phyloP scores from a whole-genome alignment of 306 rosid genomes.

The Alnus glutinosa region DNA sequence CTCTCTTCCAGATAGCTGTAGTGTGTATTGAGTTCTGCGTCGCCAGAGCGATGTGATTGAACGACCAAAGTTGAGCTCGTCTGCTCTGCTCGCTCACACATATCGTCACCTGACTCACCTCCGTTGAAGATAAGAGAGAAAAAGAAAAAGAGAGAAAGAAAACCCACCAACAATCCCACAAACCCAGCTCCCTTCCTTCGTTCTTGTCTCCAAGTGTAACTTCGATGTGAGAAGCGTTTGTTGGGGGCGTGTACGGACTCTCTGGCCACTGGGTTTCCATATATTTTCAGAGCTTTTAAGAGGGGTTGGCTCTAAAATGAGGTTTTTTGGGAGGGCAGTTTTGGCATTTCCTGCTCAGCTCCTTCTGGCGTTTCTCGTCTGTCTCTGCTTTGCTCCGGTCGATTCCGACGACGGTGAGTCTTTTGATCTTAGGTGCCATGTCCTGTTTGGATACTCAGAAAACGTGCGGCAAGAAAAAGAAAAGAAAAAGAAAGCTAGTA shows the following conservation, averaged over 20 bases:
- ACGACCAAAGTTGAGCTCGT: slow-evolving; percentile 44
- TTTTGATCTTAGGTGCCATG: slow-evolving; percentile 6
- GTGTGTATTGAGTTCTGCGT: slow-evolving; percentile 43
- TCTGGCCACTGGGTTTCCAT: background rate
- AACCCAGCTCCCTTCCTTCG: slow-evolving; percentile 19
- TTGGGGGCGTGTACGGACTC: slow-evolving; percentile 6
- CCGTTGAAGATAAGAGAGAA: background rate
- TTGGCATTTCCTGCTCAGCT: slow-evolving; percentile 61
- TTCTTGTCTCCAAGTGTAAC: slow-evolving; percentile 4
- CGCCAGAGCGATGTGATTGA: slow-evolving; percentile 80
- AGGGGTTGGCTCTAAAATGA: slow-evolving; percentile 21
- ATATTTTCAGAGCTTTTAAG: slow-evolving; percentile 3
- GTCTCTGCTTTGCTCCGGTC: slow-evolving; percentile 46
- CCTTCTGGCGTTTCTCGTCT: slow-evolving; percentile 48
- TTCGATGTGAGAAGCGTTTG: background rate
- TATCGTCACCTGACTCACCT: background rate
- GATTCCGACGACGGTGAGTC: slow-evolving; percentile 83
- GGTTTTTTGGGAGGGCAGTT: slow-evolving; percentile 10
- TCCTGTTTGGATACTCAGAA: slow-evolving; percentile 13
- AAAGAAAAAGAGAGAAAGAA: background rate
- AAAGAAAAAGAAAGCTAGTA: background rate
- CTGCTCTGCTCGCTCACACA: slow-evolving; percentile 6
- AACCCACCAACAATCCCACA: slow-evolving; percentile 24
- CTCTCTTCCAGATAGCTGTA: background rate
- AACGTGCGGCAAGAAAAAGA: slow-evolving; percentile 1